Evolutionary conservation across 768 basidiomycete species (phyloP).

Genomic region (Amanita thiersii): DNA sequence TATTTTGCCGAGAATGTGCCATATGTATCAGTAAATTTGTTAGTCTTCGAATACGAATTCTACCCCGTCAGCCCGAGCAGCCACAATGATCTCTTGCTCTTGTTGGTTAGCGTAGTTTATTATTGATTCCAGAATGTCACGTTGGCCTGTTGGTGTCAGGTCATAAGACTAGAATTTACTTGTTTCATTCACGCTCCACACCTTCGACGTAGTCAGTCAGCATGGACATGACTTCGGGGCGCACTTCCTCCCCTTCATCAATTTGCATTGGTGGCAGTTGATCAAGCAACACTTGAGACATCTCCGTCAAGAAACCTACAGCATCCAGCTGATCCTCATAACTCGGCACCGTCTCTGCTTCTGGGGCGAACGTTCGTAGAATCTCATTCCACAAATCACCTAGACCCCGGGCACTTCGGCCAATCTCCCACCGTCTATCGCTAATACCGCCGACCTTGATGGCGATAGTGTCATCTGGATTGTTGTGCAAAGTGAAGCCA

Average conservation of each 20-base stretch:
- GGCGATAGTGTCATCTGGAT: conserved; percentile 82
- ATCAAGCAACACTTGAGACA: conserved; percentile 46
- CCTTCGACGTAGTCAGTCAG: conserved; percentile 61
- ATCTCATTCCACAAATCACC: conserved; percentile 59
- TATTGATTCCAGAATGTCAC: conserved; percentile 46
- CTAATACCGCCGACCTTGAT: conserved; percentile 60
- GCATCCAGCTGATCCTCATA: conserved; percentile 67
- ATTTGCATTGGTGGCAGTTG: conserved; percentile 31
- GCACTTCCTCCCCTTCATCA: conserved; percentile 21
- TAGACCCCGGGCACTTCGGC: conserved; percentile 44
- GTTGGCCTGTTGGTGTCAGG: conserved; percentile 37
- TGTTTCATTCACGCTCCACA: conserved; percentile 15
- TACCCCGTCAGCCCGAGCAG: conserved; percentile 44
- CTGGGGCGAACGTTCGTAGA: conserved; percentile 20
- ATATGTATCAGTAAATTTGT: neutral
- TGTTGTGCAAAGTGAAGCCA: conserved; percentile 74
- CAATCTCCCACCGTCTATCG: conserved; percentile 52
- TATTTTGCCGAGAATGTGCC: neutral
- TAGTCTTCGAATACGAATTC: conserved; percentile 43
- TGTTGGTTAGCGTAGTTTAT: conserved; percentile 40
- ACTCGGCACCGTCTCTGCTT: conserved; percentile 17
- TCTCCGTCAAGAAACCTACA: conserved; percentile 54
- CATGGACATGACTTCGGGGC: conserved; percentile 59
- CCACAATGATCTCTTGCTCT: conserved; percentile 35
- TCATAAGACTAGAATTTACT: neutral